phyloP scores from a whole-genome alignment of 2,329 filamentous ascomycete genomes.

The Colletotrichum zoysiae region DNA sequence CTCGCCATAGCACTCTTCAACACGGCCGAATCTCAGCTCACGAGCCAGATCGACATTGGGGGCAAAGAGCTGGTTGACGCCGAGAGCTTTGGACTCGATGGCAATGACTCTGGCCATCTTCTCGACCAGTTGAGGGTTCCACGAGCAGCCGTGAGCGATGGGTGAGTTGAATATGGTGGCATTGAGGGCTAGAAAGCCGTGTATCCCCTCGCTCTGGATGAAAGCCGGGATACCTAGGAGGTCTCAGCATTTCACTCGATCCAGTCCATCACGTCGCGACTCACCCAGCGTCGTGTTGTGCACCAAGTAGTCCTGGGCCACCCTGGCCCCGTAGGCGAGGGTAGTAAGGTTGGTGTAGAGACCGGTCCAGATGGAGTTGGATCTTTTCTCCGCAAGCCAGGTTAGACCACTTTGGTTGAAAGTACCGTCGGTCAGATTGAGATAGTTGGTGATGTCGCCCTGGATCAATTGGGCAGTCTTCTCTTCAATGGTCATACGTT shows the following conservation, averaged over 20 bases:
- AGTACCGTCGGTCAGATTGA: conserved; percentile 74
- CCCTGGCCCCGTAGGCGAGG: conserved; percentile 72
- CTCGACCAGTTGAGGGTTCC: conserved; percentile 73
- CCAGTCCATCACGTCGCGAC: conserved; percentile 10
- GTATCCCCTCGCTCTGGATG: conserved; percentile 80
- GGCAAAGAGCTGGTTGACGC: conserved; percentile 80
- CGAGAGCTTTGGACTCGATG: conserved; percentile 74
- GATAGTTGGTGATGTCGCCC: conserved; percentile 80
- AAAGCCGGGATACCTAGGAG: conserved; percentile 77
- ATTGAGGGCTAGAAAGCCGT: conserved; percentile 78
- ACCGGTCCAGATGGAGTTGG: conserved; percentile 80
- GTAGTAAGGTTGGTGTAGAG: conserved; percentile 73
- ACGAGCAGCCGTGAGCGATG: conserved; percentile 78
- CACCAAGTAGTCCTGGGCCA: conserved; percentile 76
- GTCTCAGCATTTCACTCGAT: conserved; percentile 56
- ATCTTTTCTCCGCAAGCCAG: conserved; percentile 74
- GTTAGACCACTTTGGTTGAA: conserved; percentile 77
- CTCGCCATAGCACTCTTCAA: conserved; percentile 81
- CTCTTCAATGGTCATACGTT: conserved; percentile 80
- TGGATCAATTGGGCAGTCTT: conserved; percentile 78
- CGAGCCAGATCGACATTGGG: conserved; percentile 78
- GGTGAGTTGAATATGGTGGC: conserved; percentile 85
- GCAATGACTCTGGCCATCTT: conserved; percentile 77
- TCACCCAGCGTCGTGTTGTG: conserved; percentile 56
- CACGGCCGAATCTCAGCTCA: conserved; percentile 77